These are phyloP conservation scores for Starmerella scarabaei DNA, from an alignment of 805 yeast genomes.

Conservation along the genomic window DNA sequence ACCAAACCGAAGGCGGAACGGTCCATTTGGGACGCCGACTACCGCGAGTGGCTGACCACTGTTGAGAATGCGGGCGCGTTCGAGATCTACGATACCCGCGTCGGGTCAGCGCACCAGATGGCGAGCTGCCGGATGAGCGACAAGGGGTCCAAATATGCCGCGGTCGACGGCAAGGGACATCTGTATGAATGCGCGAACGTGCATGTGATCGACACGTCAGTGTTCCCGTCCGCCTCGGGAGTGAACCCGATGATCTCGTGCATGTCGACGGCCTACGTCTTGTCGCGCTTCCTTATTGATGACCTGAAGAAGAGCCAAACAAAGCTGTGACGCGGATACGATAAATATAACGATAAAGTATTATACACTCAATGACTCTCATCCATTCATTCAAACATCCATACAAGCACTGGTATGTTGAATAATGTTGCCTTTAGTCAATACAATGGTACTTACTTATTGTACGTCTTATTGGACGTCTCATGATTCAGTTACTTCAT, in stretches of 20 bases:
- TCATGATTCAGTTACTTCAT: no score
- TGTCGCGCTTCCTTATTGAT: constrained; percentile 30
- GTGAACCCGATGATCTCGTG: constrained; percentile 42
- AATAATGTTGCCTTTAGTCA: no score
- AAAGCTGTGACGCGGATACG: constrained; percentile 5
- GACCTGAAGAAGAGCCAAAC: constrained; percentile 15
- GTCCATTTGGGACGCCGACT: constrained; percentile 33
- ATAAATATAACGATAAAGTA: neutral
- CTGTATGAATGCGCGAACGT: constrained; percentile 38
- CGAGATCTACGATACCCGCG: constrained; percentile 25
- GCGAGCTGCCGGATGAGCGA: constrained; percentile 35
- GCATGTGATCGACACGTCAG: constrained; percentile 39
- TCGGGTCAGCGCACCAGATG: constrained; percentile 46
- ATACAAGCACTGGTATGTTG: neutral
- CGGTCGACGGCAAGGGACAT: constrained; percentile 34
- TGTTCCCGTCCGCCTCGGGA: constrained; percentile 41
- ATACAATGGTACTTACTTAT: neutral
- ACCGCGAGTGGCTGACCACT: constrained; percentile 23
- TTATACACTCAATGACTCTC: no score
- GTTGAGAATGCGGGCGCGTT: constrained; percentile 18
- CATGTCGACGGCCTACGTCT: constrained; percentile 36
- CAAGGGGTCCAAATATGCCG: constrained; percentile 33
- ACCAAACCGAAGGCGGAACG: constrained; percentile 27
- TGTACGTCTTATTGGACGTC: no score
- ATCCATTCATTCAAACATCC: neutral